These are phyloP conservation scores for Ogataea siamensis DNA, from an alignment of 805 yeast species.

Conservation along the genomic window DNA sequence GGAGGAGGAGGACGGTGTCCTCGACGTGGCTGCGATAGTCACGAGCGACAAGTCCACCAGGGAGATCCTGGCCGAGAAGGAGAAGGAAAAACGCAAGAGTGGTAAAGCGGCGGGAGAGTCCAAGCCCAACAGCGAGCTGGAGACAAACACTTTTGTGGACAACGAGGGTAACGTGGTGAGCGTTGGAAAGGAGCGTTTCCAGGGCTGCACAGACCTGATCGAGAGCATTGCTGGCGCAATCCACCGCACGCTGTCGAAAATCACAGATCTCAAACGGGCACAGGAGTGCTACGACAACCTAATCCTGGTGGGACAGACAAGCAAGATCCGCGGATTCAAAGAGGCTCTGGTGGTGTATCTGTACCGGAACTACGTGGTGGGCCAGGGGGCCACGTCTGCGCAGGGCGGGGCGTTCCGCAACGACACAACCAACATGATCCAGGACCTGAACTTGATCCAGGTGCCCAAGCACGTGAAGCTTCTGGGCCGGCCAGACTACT, in stretches of 20 bases:
- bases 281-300: conserved; percentile 85
- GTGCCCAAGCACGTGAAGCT: conserved; percentile 74
- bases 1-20: conserved; percentile 64
- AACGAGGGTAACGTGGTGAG: conserved; percentile 50
- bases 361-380: conserved; percentile 26
- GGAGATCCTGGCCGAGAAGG: conserved; percentile 37
- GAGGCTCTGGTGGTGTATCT: conserved; percentile 64
- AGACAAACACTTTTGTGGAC: conserved; percentile 69
- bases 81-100: conserved; percentile 22
- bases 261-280: conserved; percentile 63
- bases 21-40: conserved; percentile 88
- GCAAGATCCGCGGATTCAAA: conserved; percentile 70
- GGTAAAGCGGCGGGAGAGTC: conserved; percentile 12
- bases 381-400: conserved; percentile 15
- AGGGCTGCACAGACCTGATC: conserved; percentile 67
- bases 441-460: conserved; percentile 45
- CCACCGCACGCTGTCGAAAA: conserved; percentile 48
- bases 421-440: conserved; percentile 24
- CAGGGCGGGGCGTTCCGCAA: conserved; percentile 32
- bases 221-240: conserved; percentile 52
- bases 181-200: conserved; percentile 89
- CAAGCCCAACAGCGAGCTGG: conserved; percentile 63
- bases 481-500: conserved; percentile 82
- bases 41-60: conserved; percentile 67
- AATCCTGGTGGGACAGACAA: conserved; percentile 75